Conservation (phyloP, 805 yeast species). For the Phaffomyces antillensis region DNA sequence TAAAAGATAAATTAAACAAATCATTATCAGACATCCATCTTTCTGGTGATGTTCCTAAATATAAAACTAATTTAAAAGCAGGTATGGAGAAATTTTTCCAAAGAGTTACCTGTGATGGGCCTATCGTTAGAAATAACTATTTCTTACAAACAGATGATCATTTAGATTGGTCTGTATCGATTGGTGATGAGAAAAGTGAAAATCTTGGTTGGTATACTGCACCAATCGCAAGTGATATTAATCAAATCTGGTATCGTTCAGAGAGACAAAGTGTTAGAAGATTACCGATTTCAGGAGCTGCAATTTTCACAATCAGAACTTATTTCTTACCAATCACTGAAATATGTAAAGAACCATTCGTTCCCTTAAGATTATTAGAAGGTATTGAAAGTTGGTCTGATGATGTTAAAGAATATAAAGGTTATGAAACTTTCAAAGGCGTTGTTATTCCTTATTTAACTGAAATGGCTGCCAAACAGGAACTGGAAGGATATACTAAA, state of each 20-base stretch:
- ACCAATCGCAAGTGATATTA: slow-evolving; percentile 35
- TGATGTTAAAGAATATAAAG: slow-evolving; percentile 56
- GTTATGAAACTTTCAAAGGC: slow-evolving; percentile 46
- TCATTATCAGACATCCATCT: slow-evolving; percentile 55
- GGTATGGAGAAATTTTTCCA: slow-evolving; percentile 64
- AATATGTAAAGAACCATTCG: slow-evolving; percentile 50
- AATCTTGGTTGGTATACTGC: slow-evolving; percentile 64
- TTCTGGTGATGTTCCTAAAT: slow-evolving; percentile 63
- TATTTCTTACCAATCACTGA: slow-evolving; percentile 51
- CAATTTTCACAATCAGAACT: slow-evolving; percentile 55
- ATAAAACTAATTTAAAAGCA: slow-evolving; percentile 45
- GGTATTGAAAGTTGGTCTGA: slow-evolving; percentile 55
- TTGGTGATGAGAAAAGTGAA: slow-evolving; percentile 48
- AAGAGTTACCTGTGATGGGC: slow-evolving; percentile 49
- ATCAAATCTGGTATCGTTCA: slow-evolving; percentile 47
- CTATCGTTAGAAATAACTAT: slow-evolving; percentile 62
- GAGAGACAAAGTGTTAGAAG: slow-evolving; percentile 61
- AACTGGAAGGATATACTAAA: slow-evolving; percentile 14
- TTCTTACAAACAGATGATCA: slow-evolving; percentile 58
- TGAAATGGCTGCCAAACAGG: slow-evolving; percentile 32
- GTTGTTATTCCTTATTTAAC: slow-evolving; percentile 49
- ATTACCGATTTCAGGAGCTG: slow-evolving; percentile 52
- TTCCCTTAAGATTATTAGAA: slow-evolving; percentile 52
- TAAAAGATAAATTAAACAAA: slow-evolving; percentile 49
- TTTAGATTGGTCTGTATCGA: slow-evolving; percentile 57